phyloP scores from a whole-genome alignment of 2,329 filamentous ascomycete species.

The Neoarthrinium moseri region DNA sequence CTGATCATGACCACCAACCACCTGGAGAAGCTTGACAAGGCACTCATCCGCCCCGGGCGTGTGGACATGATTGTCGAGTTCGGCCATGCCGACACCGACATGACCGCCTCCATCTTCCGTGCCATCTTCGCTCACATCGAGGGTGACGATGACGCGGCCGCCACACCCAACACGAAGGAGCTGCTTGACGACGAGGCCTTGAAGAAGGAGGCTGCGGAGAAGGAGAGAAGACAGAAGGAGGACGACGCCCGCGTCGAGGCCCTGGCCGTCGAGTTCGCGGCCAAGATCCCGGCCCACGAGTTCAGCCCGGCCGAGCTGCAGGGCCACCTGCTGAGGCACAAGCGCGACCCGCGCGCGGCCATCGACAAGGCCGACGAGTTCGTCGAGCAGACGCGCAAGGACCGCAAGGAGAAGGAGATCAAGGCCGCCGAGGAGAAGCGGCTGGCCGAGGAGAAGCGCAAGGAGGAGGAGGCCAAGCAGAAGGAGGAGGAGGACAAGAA shows the following conservation, averaged over 20 bases:
- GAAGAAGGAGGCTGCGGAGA: slow-evolving; percentile 23
- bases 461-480: slow-evolving; percentile 34
- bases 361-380: slow-evolving; percentile 47
- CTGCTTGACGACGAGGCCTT: slow-evolving; percentile 28
- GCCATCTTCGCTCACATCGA: slow-evolving; percentile 56
- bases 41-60: slow-evolving; percentile 61
- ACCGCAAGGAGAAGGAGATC: slow-evolving; percentile 30
- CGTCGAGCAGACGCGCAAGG: slow-evolving; percentile 47
- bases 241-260: slow-evolving; percentile 39
- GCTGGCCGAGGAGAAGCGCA: slow-evolving; percentile 24
- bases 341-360: slow-evolving; percentile 48
- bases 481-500: slow-evolving; percentile 41
- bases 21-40: slow-evolving; percentile 59
- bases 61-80: slow-evolving; percentile 61
- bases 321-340: slow-evolving; percentile 56
- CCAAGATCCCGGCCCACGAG: slow-evolving; percentile 50
- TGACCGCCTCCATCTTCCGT: slow-evolving; percentile 54
- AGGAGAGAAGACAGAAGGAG: slow-evolving; percentile 30
- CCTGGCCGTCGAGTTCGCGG: slow-evolving; percentile 48
- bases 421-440: slow-evolving; percentile 30
- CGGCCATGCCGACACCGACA: slow-evolving; percentile 49
- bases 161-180: slow-evolving; percentile 1
- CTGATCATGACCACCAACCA: slow-evolving; percentile 68
- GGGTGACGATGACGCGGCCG: slow-evolving; percentile 37
- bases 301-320: slow-evolving; percentile 63